These are phyloP conservation scores for Tillandsia leiboldiana DNA, from an alignment of 176 grass and related monocot species.

Conservation along the genomic window DNA sequence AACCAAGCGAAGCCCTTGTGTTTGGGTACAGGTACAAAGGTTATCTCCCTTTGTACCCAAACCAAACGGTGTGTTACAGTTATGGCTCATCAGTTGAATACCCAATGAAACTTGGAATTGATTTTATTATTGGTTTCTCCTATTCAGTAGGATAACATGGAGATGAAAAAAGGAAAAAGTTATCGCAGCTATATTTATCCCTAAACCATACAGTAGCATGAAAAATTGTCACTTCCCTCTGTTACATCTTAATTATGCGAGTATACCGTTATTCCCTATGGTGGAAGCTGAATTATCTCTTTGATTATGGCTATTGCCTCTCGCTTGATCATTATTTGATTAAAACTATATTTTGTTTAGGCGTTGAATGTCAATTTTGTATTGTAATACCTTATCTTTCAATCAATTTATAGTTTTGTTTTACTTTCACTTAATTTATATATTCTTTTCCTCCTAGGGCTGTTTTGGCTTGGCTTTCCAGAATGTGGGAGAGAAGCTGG, in stretches of 20 bases:
- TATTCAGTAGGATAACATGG: too few species aligned
- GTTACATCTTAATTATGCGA: not conserved
- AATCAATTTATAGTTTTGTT: not conserved
- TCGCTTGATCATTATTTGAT: not conserved
- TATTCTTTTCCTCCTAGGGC: slow-evolving; percentile 41
- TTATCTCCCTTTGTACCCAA: too few species aligned
- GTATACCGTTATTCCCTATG: not conserved
- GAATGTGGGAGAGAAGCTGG: slow-evolving; percentile 60
- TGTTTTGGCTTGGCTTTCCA: slow-evolving; percentile 92
- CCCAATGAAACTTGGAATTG: too few species aligned
- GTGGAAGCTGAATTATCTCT: not conserved
- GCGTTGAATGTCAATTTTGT: not conserved
- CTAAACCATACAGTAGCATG: too few species aligned
- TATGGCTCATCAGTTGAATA: too few species aligned
- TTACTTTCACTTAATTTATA: not conserved
- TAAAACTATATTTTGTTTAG: not conserved
- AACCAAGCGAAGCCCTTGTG: too few species aligned
- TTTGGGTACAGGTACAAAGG: too few species aligned
- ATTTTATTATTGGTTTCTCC: too few species aligned
- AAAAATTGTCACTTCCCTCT: not conserved
- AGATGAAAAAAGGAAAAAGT: too few species aligned
- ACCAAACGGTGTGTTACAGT: too few species aligned
- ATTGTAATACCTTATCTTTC: not conserved
- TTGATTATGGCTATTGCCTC: slow-evolving; percentile 1
- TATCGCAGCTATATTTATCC: too few species aligned